Conservation (phyloP, 1,139 yeast genomes). For the Magnusiomyces sp. region DNA sequence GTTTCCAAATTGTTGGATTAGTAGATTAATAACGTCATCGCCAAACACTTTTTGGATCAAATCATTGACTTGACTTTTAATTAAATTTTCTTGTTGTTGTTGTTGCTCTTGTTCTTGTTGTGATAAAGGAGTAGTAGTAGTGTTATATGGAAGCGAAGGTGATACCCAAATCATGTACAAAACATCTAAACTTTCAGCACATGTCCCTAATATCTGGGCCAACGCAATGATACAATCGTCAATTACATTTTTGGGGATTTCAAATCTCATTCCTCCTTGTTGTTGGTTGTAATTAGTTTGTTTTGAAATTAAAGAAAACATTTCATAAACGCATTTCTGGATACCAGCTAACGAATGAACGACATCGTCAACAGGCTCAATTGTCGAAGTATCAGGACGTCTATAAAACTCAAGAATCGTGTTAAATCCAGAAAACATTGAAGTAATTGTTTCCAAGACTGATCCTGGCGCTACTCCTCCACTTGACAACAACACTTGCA, state of each 20-base stretch:
- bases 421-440: constrained; percentile 6
- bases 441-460: constrained; percentile 11
- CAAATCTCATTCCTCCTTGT: background rate
- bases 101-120: no score
- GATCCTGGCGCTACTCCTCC: constrained; percentile 9
- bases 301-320: no score
- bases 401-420: constrained; percentile 8
- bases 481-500: background rate
- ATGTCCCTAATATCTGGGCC: constrained; percentile 8
- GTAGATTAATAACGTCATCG: background rate
- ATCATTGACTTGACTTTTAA: no score
- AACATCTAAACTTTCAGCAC: constrained; percentile 5
- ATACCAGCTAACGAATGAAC: background rate
- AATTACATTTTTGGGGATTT: background rate
- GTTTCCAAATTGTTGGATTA: background rate
- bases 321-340: no score
- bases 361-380: background rate
- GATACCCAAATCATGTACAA: constrained; percentile 4
- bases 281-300: no score
- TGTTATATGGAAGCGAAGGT: background rate
- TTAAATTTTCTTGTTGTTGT: no score
- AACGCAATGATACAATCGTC: constrained; percentile 5
- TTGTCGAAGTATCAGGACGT: constrained; percentile 1
- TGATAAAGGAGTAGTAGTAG: no score
- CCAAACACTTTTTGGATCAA: background rate